Evolutionary conservation across 139 green algal genomes (phyloP), one percentile per base, ranked within the genome.

Genomic region (Closterium sp.): DNA sequence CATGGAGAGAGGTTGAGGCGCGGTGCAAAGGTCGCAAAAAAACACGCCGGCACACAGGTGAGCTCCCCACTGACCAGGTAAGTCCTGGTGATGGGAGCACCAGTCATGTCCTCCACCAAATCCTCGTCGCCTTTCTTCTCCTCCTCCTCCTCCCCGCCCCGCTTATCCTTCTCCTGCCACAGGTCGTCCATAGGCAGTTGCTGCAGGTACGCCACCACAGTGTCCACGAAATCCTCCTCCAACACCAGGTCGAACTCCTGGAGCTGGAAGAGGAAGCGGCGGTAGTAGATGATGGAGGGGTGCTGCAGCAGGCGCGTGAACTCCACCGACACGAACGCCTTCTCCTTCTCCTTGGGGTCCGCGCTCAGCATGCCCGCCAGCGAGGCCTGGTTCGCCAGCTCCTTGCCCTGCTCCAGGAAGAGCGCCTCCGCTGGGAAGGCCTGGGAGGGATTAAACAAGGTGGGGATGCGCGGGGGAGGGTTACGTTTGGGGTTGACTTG

Each of bases 221-320:
- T 21, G 29, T 97, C 95, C 86, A 96, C 30, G 1, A 97, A 95
- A 2, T 97, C 95, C 93, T 97, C 96, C 90, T 97, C 95, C 29
- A 97, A 24, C 10, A 93, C 70, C 84, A 97, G 32, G 87, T 97
- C 95, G 31, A 96, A 87, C 88, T 96, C 95, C 93, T 96, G 96
- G 0, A 93, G 27, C 10, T 92, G n/a, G 24, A 93, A 31, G 29
- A 90, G 88, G 62, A 95, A 70, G 30, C 79, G 45, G 29, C 29
- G 30, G 73, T 95, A 95, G 92, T 97, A 94, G 21, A 94, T 31
- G 86, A 97, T 94, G 87, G 31, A 86, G 32, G 95, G 92, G 89
- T 96, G 95, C 29, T 95, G 89, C 32, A 94, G 89, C 45, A 95
- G 88, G 84, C 94, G 21, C 3, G 24, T 31, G 21, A 28, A 91